These are phyloP conservation scores for Adiantum capillusveneris DNA, from an alignment of 75 land plant genomes.

Conservation along the genomic window DNA sequence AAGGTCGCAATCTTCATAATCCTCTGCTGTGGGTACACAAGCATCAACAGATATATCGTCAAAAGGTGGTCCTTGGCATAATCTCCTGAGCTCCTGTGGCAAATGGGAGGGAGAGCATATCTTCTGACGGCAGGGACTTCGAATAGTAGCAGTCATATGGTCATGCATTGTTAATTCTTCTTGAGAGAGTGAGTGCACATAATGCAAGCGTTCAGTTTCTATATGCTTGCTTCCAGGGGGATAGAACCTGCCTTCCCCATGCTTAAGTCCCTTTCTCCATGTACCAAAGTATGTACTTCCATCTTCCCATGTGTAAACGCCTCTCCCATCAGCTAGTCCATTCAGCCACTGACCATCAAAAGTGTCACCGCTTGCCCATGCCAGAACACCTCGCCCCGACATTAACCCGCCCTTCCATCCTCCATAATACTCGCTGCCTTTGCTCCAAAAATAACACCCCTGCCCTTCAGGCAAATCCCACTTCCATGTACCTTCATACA, in stretches of 20 bases:
- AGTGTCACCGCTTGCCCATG: conserved; percentile 82
- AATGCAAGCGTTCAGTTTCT: neutral
- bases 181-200: neutral
- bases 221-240: conserved; percentile 53
- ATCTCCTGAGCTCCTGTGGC: neutral
- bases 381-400: conserved; percentile 88
- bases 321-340: conserved; percentile 89
- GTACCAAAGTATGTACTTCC: conserved; percentile 87
- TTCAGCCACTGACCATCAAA: conserved; percentile 90
- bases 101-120: neutral
- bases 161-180: neutral
- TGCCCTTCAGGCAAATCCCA: conserved; percentile 79
- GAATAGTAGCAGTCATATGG: neutral
- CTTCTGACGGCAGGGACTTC: neutral
- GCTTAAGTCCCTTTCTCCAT: conserved; percentile 91
- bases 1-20: neutral
- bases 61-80: neutral
- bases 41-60: neutral
- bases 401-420: conserved; percentile 90
- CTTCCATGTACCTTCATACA: conserved; percentile 94
- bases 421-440: conserved; percentile 75
- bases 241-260: conserved; percentile 86
- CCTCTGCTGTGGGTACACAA: neutral
- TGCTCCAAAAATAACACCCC: conserved; percentile 79
- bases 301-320: conserved; percentile 82